Percentiles rank a stretch among this genome's conserved stretches.
Conservation (phyloP, 140 eudicot species). For the Ambrosia hybrid region DNA sequence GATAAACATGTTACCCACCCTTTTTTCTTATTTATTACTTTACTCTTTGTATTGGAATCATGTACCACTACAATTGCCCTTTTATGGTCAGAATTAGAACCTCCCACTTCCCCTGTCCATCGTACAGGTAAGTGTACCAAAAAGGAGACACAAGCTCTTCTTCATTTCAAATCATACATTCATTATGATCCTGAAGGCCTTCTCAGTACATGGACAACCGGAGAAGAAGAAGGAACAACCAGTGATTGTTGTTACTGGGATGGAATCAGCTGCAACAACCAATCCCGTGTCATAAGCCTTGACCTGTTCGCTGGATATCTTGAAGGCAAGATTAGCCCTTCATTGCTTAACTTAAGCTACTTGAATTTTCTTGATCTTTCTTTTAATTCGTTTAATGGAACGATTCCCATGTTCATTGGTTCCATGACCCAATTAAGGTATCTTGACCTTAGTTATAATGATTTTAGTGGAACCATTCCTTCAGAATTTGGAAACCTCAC, state of each 20-base stretch:
- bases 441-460: not conserved
- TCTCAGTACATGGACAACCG: too few species aligned
- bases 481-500: not conserved
- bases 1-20: not conserved
- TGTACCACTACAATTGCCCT: not conserved
- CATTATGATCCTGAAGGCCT: too few species aligned
- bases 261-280: too few species aligned
- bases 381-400: not conserved
- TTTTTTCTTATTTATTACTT: not conserved
- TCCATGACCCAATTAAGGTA: not conserved
- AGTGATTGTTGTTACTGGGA: too few species aligned
- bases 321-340: not conserved
- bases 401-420: not conserved
- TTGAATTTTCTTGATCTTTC: not conserved
- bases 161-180: constrained; percentile 16
- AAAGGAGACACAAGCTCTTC: constrained; percentile 32
- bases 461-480: not conserved
- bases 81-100: not conserved
- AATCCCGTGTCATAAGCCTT: too few species aligned
- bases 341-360: not conserved
- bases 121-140: not conserved
- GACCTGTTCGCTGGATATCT: too few species aligned
- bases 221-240: not conserved
- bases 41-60: not conserved
- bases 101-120: not conserved